Base-by-base conservation (phyloP, 2,329 filamentous ascomycete species). In the Cladosporium sp. region DNA sequence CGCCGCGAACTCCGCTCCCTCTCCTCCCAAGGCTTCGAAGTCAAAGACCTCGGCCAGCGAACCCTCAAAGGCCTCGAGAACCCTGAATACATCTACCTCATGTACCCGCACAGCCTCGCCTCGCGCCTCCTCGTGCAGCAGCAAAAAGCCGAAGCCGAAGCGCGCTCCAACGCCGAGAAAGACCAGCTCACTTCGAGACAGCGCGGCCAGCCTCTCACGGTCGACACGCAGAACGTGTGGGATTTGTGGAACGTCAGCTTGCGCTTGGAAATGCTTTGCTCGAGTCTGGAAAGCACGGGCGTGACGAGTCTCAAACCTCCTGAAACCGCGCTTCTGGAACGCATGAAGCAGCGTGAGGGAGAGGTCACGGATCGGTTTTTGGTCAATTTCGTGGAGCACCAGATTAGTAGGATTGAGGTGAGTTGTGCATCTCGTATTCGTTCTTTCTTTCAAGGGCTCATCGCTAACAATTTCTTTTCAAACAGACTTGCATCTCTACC, bases 41-140 rank as follows among this genome's bases (percentile, higher is more conserved):
- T 97, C 64, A 96, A 96, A 69, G 91, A 96, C 62, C 85, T 95
- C 67, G 93, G 93, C 42, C 91, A 97, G 69, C 85, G 86, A 58
- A 96, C 95, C 64, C 78, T 98, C 50, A 98, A 98, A 71, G 93
- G 93, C 25, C 82, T 98, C 11, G 93, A 98, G 69, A 98, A 98
- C 64, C 92, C 93, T 0, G 93, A 98, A 67, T 85, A 90, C 53
- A 85, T 98, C 59, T 97, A 95, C 70, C 84, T 95, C 52, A 86
- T 98, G 67, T 98, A 96, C 66, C 92, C 93, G 2, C 90, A 95
- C 66, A 82, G 86, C 0, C 79, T 98, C 27, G 83, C 87, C 11
- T 89, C 88, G 33, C 85, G 93, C 53, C 84, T 90, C 53, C 79
- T 85, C 12, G 78, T 84, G 32, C 87, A 91, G 52, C 76, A 80